Base-by-base conservation (phyloP, 2,329 filamentous ascomycete genomes). In the Pseudogymnoascus sp. region DNA sequence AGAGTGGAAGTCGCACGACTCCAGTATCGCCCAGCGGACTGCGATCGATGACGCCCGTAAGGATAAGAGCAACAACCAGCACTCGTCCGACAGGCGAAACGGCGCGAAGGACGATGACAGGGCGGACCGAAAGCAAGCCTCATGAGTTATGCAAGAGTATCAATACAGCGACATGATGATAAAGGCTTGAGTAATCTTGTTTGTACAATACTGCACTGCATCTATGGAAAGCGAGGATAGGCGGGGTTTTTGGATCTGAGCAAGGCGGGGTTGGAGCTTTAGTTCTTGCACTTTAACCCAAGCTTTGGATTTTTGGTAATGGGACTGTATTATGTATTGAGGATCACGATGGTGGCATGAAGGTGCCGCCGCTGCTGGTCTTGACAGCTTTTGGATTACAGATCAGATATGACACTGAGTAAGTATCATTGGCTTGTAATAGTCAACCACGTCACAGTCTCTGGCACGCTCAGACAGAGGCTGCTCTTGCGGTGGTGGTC, bases 1-100 rank as follows among this genome's bases (percentile, higher is more conserved):
- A 65, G 87, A 95, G 70, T 99, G 93, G 86, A 96, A 96, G 79
- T 95, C 89, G 73, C 95, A 99, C 76, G 93, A 97, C 73, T 91
- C 93, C 68, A 96, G 91, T 76, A 97, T 99, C 73, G 89, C 91
- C 69, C 93, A 97, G 78, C 86, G 92, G 69, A 90, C 88, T 31
- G 90, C 90, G 19, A 92, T 96, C 67, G 93, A 97, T 72, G 91
- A 96, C 76, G 90, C 91, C 63, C 89, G 93, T 66, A 91, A 93
- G 69, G 92, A 96, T 72, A 96, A 96, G 78, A 83, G 80, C 17
- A 76, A 77, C 64, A 81, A 84, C 68, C 68, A 74, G 65, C 74
- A 70, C 57, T 68, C 69, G 21, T 65, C 64, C 28, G 64, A 65
- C 7, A 64, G 64, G 50, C 69, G 71, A 21, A 72, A 68, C 28